Evolutionary conservation across 2,329 filamentous ascomycete species (phyloP), one percentile per base, ranked within the genome.

Genomic region (Fusarium sp.): DNA sequence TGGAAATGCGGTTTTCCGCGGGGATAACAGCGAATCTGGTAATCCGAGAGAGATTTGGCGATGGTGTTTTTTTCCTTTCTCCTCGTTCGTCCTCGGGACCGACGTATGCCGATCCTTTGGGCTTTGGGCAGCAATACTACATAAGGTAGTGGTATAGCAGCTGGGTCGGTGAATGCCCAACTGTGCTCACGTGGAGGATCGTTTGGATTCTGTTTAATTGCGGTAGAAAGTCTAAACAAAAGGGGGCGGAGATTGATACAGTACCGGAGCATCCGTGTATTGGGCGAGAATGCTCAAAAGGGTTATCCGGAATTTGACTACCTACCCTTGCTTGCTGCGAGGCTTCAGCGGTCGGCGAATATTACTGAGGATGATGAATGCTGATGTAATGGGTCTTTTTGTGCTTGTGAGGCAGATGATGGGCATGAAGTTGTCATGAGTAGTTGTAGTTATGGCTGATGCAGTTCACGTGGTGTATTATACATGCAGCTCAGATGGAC

Each of bases 101-200:
- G n/a, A 53, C 8, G 26, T 39, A 25, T 63, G 59, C 58, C 43
- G 58, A 62, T 63, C 59, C 28, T 42, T 62, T 62, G 52, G 52
- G 41, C 53, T 58, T 46, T n/a, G 43, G 43, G 43, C 43, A 46
- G 32, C 44, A 38, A 47, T 22, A n/a, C 24, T 25, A 34, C 9
- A 7, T n/a, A n/a, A n/a, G n/a, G n/a, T n/a, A n/a, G 10, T 32
- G 12, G 5, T 19, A 19, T 19, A 19, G 19, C 3, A 19, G 19
- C 7, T 34, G 15, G 38, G 45, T 48, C 34, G 29, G 40, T 11
- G 24, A 47, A 32, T 47, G 52, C 58, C 52, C 45, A 52, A 57
- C 49, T 52, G 22, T 34, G 31, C 45, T 50, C 57, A 61, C 42
- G 31, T 35, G 41, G 45, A 26, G 29, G 40, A 19, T 11, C 11